These are phyloP conservation scores for Alternaria triticina DNA, from an alignment of 2,329 filamentous ascomycete genomes.

Conservation along the genomic window DNA sequence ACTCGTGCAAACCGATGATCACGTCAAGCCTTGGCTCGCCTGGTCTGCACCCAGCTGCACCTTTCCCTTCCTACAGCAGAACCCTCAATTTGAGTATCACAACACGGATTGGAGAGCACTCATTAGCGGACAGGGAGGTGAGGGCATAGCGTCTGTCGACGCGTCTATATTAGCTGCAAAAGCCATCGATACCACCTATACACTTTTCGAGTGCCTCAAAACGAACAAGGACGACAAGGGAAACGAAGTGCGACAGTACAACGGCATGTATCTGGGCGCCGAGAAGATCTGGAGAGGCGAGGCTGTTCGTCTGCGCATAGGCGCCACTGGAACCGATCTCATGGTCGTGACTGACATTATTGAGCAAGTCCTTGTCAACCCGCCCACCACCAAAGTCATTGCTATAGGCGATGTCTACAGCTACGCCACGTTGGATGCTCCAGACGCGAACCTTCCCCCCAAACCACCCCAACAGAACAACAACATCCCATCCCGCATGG, in stretches of 20 bases:
- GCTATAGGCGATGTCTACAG: constrained; percentile 61
- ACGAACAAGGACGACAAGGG: constrained; percentile 41
- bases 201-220: constrained; percentile 58
- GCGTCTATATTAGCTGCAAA: constrained; percentile 65
- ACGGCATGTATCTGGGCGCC: constrained; percentile 62
- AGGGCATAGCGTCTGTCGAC: constrained; percentile 61
- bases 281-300: constrained; percentile 68
- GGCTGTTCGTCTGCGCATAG: constrained; percentile 58
- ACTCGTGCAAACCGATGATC: constrained; percentile 52
- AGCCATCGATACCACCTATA: constrained; percentile 62
- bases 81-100: constrained; percentile 53
- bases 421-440: constrained; percentile 47
- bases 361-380: constrained; percentile 41
- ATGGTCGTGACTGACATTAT: constrained; percentile 56
- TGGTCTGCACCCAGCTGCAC: constrained; percentile 64
- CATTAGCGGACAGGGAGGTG: constrained; percentile 52
- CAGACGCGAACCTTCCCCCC: constrained; percentile 39
- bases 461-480: constrained; percentile 48
- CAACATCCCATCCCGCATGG: constrained; percentile 58
- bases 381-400: constrained; percentile 41
- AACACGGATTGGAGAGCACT: constrained; percentile 59
- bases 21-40: constrained; percentile 63
- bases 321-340: constrained; percentile 54
- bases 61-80: constrained; percentile 51
- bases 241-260: constrained; percentile 56